Evolutionary conservation across 2,329 filamentous ascomycete species (phyloP), one percentile per base, ranked within the genome.

Genomic region (Claviceps sp.): DNA sequence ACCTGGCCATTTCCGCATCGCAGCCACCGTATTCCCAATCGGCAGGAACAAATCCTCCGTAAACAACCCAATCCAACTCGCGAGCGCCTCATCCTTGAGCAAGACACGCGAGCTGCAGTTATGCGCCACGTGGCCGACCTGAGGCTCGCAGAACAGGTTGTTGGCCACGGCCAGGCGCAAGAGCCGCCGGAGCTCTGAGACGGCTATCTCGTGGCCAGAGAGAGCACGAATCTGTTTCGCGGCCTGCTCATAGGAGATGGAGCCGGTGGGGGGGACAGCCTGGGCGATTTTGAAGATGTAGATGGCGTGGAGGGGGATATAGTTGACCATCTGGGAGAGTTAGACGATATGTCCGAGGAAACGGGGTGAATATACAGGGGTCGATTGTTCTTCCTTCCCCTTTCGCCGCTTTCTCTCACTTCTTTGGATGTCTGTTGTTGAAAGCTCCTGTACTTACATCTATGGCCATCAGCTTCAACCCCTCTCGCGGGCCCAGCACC

Each of bases 161-260:
- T 69, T 68, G 1, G 64, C 62, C 54, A 70, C 68, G 34, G 68
- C 67, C 38, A 68, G 62, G 13, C 70, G 68, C 24, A 72, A 46
- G 0, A 73, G 55, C 22, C 70, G 68, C 5, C 63, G 60, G 11
- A 67, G 57, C 52, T 64, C 60, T 13, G 54, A 54, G 2, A 58
- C 50, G 5, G 58, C 61, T 41, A 72, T 61, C 43, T 70, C 65
- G 8, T 73, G 60, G 2, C 65, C 57, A 0, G 69, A 68, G 34
- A 63, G 52, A 24, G 68, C 59, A 2, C 72, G 51, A 6, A 63
- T 55, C 38, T 58, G 56, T 13, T 50, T 50, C 1, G 60, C 54
- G 1, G 66, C 55, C 7, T 63, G 60, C 8, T 55, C 52, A 48
- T 62, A 65, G 1, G 63, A 59, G 19, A 65, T 65, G n/a, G 49